Evolutionary conservation across 768 basidiomycete species (phyloP).

Genomic region (Cyathus striatus): DNA sequence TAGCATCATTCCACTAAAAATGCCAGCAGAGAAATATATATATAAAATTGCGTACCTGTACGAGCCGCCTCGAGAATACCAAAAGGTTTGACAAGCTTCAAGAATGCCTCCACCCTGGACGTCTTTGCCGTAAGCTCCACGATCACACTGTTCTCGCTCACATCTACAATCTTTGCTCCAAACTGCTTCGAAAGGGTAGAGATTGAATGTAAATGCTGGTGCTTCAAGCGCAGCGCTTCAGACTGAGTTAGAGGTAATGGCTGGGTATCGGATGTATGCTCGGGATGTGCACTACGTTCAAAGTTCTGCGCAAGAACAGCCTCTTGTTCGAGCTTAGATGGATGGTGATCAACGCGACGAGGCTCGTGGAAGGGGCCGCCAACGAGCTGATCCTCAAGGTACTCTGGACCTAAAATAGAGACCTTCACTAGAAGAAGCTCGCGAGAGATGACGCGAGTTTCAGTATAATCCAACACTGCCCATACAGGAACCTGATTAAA

Average conservation of each 20-base stretch:
- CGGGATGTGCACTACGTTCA: constrained; percentile 50
- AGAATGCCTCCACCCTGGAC: constrained; percentile 85
- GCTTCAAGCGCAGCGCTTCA: constrained; percentile 84
- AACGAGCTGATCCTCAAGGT: constrained; percentile 85
- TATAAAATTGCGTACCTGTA: constrained; percentile 57
- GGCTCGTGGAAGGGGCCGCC: constrained; percentile 85
- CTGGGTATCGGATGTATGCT: constrained; percentile 19
- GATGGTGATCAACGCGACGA: constrained; percentile 31
- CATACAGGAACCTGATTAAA: constrained; percentile 91
- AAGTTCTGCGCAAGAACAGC: constrained; percentile 71
- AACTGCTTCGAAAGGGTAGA: constrained; percentile 82
- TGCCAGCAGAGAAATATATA: constrained; percentile 1
- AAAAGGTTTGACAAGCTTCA: constrained; percentile 87
- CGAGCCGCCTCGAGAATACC: constrained; percentile 94
- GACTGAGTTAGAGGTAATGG: constrained; percentile 58
- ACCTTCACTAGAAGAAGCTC: constrained; percentile 95
- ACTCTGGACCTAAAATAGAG: constrained; percentile 96
- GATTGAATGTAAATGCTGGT: constrained; percentile 87
- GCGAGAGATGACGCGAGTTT: constrained; percentile 85
- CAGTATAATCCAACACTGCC: constrained; percentile 98
- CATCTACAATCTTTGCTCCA: constrained; percentile 88
- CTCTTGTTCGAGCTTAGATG: constrained; percentile 67
- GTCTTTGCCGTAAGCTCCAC: constrained; percentile 96
- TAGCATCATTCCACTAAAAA: constrained; percentile 20
- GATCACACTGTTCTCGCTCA: constrained; percentile 92